These are phyloP conservation scores for Drechslerella dactyloides DNA, from an alignment of 2,329 filamentous ascomycete species.

Conservation along the genomic window DNA sequence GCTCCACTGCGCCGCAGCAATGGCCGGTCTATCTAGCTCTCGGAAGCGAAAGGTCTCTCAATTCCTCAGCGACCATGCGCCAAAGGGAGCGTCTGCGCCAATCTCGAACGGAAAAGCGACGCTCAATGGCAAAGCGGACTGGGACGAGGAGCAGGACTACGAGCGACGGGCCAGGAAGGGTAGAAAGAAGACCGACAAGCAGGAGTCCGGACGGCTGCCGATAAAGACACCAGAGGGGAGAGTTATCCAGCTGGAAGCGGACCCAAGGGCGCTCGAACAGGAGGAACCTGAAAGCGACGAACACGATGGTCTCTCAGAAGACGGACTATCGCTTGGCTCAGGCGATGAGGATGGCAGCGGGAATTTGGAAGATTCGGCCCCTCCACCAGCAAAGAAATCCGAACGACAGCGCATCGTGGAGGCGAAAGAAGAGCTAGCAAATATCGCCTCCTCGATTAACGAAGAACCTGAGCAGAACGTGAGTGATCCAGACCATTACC, in stretches of 20 bases:
- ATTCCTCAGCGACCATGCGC: slow-evolving; percentile 36
- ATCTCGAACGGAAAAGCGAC: slow-evolving; percentile 36
- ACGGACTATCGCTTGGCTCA: neutral
- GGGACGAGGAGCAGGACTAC: slow-evolving; percentile 50
- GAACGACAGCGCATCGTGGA: slow-evolving; percentile 79
- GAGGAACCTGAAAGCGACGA: slow-evolving; percentile 23
- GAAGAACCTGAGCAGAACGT: slow-evolving; percentile 92
- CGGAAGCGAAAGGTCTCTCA: slow-evolving; percentile 47
- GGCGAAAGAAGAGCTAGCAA: slow-evolving; percentile 90
- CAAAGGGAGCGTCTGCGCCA: slow-evolving; percentile 16
- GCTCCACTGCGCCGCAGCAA: neutral
- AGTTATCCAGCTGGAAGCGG: slow-evolving; percentile 65
- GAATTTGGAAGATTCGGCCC: slow-evolving; percentile 57
- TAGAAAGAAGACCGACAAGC: slow-evolving; percentile 68
- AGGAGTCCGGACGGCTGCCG: slow-evolving; percentile 76
- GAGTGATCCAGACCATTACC: slow-evolving; percentile 57
- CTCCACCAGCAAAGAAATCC: slow-evolving; percentile 70
- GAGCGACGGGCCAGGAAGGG: slow-evolving; percentile 57
- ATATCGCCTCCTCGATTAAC: slow-evolving; percentile 78
- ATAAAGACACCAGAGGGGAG: slow-evolving; percentile 82
- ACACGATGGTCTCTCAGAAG: slow-evolving; percentile 9
- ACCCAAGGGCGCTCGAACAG: slow-evolving; percentile 33
- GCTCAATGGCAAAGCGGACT: slow-evolving; percentile 40
- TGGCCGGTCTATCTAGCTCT: slow-evolving; percentile 26
- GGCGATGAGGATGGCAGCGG: slow-evolving; percentile 37